These are phyloP conservation scores for Aureobasidium musti DNA, from an alignment of 2,329 filamentous ascomycete genomes.

Conservation along the genomic window DNA sequence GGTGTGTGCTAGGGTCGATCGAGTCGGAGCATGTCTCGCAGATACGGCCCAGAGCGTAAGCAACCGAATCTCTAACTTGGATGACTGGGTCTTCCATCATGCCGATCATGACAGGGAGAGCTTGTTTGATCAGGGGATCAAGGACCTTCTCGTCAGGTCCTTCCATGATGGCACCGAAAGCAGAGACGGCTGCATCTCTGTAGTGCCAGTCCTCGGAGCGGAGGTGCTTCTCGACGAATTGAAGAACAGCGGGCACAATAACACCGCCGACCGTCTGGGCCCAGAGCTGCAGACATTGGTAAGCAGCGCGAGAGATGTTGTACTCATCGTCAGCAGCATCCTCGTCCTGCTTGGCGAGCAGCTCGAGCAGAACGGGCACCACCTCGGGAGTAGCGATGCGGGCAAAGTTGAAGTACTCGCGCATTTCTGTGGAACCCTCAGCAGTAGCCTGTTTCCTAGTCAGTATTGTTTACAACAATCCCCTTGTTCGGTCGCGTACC, in stretches of 20 bases:
- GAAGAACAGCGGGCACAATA: conserved; percentile 81
- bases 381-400: conserved; percentile 91
- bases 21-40: conserved; percentile 90
- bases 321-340: conserved; percentile 97
- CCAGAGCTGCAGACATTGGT: conserved; percentile 95
- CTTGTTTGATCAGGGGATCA: conserved; percentile 93
- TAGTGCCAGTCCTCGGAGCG: conserved; percentile 91
- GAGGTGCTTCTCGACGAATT: conserved; percentile 89
- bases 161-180: conserved; percentile 98
- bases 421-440: conserved; percentile 78
- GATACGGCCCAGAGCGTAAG: conserved; percentile 92
- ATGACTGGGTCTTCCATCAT: conserved; percentile 90
- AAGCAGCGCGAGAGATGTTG: conserved; percentile 90
- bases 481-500: conserved; percentile 49
- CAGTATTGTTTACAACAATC: background rate
- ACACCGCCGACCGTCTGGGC: conserved; percentile 84
- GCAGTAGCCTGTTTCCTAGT: conserved; percentile 47
- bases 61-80: conserved; percentile 92
- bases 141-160: conserved; percentile 90
- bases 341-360: conserved; percentile 96
- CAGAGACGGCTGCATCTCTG: conserved; percentile 92
- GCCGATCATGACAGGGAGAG: conserved; percentile 82
- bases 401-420: conserved; percentile 94
- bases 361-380: conserved; percentile 82
- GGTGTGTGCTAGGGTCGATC: conserved; percentile 80